Evolutionary conservation across 2,329 filamentous ascomycete species (phyloP).

Genomic region (Pseudogymnoascus sp.): DNA sequence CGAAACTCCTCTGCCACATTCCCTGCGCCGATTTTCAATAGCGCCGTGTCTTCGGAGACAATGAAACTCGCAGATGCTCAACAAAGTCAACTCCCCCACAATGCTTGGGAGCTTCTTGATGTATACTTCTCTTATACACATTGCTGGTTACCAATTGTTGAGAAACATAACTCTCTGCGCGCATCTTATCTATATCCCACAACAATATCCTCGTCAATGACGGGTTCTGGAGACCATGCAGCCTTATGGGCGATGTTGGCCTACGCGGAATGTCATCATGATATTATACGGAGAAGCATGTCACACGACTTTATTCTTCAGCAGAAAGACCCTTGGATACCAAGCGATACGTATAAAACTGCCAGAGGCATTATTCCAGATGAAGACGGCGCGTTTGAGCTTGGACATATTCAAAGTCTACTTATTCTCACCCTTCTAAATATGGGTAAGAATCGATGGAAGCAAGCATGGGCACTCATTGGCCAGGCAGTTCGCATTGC

Average conservation of each 20-base stretch:
- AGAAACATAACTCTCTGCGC: constrained; percentile 49
- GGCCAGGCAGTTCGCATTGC: constrained; percentile 20
- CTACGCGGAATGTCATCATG: constrained; percentile 44
- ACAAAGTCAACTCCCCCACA: constrained; percentile 35
- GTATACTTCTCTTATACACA: constrained; percentile 66
- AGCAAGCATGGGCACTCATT: constrained; percentile 28
- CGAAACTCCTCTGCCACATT: neutral
- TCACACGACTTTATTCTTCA: neutral
- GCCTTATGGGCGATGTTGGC: constrained; percentile 50
- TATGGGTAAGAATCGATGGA: constrained; percentile 45
- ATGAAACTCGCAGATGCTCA: neutral
- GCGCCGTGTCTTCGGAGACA: neutral
- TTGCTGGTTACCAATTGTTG: constrained; percentile 63
- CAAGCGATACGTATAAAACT: constrained; percentile 30
- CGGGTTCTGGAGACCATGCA: constrained; percentile 34
- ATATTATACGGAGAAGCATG: constrained; percentile 24
- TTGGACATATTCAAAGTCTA: constrained; percentile 41
- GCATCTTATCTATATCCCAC: constrained; percentile 9
- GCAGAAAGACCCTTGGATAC: neutral
- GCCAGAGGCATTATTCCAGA: constrained; percentile 37
- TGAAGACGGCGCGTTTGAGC: constrained; percentile 36
- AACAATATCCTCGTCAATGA: neutral
- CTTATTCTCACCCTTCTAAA: constrained; percentile 53
- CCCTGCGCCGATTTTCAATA: neutral
- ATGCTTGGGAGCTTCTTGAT: constrained; percentile 54